phyloP scores from a whole-genome alignment of 306 rosid genomes.

The Gastrolobium villosum region DNA sequence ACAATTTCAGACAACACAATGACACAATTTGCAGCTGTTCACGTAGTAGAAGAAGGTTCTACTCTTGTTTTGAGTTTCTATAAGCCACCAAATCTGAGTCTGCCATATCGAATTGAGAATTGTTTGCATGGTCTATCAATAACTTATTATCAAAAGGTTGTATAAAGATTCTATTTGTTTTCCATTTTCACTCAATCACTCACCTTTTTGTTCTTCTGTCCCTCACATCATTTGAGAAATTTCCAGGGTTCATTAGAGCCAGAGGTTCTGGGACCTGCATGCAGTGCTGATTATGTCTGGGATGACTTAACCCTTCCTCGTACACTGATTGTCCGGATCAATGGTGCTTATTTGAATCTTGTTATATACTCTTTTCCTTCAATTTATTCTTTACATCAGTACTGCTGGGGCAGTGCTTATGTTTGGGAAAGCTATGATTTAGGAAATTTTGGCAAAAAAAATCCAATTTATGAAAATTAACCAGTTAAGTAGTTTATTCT shows the following conservation, averaged over 20 bases:
- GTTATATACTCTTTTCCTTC: conserved; percentile 13
- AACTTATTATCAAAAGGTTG: conserved; percentile 93
- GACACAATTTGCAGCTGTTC: conserved; percentile 79
- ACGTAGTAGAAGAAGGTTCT: conserved; percentile 92
- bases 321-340: conserved; percentile 70
- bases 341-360: conserved; percentile 61
- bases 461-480: conserved; percentile 18
- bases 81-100: conserved; percentile 80
- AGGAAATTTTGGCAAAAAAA: not conserved
- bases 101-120: conserved; percentile 94
- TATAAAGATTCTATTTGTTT: conserved; percentile 38
- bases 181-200: not conserved
- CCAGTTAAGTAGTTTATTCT: not conserved
- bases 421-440: conserved; percentile 10
- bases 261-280: conserved; percentile 79
- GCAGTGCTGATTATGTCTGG: conserved; percentile 87
- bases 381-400: conserved; percentile 8
- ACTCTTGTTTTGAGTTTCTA: conserved; percentile 77
- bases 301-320: conserved; percentile 92
- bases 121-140: conserved; percentile 65
- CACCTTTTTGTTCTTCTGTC: conserved; percentile 19
- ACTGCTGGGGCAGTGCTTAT: conserved; percentile 19
- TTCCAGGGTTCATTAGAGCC: conserved; percentile 76
- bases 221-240: conserved; percentile 51
- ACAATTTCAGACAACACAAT: conserved; percentile 50